Base-by-base conservation (phyloP, 306 rosid species). In the Rosa lucieae region DNA sequence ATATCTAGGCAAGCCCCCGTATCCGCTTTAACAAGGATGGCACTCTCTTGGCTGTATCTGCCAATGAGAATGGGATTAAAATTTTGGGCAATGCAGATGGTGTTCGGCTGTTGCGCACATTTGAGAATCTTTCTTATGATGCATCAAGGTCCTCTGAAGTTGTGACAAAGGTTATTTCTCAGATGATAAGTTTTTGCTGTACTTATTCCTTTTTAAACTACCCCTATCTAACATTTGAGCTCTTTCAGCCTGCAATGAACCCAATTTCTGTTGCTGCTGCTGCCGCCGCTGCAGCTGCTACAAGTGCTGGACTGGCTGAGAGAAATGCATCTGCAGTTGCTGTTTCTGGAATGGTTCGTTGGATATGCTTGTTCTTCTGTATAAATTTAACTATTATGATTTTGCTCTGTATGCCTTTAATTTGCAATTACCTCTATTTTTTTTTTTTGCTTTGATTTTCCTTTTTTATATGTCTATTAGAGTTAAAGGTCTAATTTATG, bases 1-100 rank as follows among this genome's bases (percentile, higher is more conserved):
- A 78, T 80, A 82, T 78, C 26, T 85, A 95, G 99, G 98, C 91
- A 53, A 93, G 96, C 79, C 99, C 99, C 14, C 98, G 96, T 4
- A 90, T 95, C 81, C 98, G 99, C 66, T 95, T 95, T 83, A 95
- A 92, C 91, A 95, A 93, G 93, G 96, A 95, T 79, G 99, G 99
- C 78, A 83, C 87, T 70, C 93, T 95, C 68, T 85, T 95, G 87
- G 99, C 99, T 61, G 96, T 95, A 69, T 90, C 99, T 78, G 89
- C 96, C 51, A 93, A 90, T 52, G 98, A 95, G 20, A 91, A 95
- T 79, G 97, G 95, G 79, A 93, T 95, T 69, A 95, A 95, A 85
- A 81, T 95, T 72, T 82, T 95, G 82, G 98, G 97, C 51, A 93
- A 93, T 73, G 51, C 80, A 26, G 95, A 95, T 75, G 99, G 99